These are phyloP conservation scores for Blumeria graminis DNA, from an alignment of 2,329 filamentous ascomycete genomes.

Conservation along the genomic window DNA sequence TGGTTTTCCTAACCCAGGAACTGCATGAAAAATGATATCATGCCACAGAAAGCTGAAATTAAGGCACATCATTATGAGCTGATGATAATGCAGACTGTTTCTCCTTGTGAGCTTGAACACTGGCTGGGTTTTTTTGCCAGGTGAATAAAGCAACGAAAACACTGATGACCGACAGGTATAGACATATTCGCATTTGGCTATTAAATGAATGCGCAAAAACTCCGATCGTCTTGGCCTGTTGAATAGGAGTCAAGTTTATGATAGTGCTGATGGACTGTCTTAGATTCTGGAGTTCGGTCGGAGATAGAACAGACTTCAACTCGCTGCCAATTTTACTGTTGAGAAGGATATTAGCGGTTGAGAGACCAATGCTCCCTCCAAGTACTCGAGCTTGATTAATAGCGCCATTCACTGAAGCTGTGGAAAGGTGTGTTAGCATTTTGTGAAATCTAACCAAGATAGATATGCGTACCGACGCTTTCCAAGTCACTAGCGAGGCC, in stretches of 20 bases:
- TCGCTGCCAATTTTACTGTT: constrained; percentile 2
- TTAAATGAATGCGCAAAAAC: background rate
- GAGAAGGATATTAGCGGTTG: constrained; percentile 32
- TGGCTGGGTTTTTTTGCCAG: constrained; percentile 1
- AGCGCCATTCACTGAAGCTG: constrained; percentile 3
- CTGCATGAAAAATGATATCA: background rate
- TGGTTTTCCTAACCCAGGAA: no score
- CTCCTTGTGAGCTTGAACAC: background rate
- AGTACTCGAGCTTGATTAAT: constrained; percentile 33
- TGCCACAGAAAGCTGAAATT: background rate
- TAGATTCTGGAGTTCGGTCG: background rate
- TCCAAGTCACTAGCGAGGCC: background rate
- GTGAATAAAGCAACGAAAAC: background rate
- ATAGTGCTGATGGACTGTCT: constrained; percentile 1
- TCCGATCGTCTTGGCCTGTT: background rate
- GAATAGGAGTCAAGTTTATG: background rate
- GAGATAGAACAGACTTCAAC: background rate
- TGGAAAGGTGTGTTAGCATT: background rate
- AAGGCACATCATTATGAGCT: background rate
- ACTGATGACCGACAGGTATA: background rate
- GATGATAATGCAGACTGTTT: background rate
- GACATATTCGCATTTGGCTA: constrained; percentile 1
- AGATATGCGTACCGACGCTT: background rate
- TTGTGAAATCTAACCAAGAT: background rate
- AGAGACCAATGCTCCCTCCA: constrained; percentile 32